Conservation (phyloP, 345 rosid species). For the Dipteronia dyeriana region DNA sequence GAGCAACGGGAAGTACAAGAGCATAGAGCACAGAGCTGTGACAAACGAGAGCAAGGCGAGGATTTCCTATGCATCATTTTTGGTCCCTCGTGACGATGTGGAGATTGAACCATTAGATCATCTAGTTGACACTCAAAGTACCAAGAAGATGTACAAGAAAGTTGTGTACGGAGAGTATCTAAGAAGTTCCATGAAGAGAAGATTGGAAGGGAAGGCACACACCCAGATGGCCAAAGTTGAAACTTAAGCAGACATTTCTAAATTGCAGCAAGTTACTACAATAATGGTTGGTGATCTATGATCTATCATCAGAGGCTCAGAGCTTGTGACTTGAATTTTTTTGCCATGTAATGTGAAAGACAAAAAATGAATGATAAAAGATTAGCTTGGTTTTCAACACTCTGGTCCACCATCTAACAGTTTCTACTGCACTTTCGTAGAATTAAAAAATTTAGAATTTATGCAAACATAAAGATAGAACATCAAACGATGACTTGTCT, state of each 20-base stretch:
- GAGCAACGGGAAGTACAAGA: slow-evolving; percentile 31
- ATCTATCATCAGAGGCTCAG: not conserved
- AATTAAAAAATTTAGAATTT: not conserved
- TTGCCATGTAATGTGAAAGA: not conserved
- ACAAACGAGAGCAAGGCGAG: slow-evolving; percentile 21
- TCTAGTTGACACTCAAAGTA: not conserved
- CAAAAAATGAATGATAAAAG: not conserved
- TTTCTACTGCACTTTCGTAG: no score
- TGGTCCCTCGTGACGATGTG: slow-evolving; percentile 17
- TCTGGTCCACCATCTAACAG: not conserved
- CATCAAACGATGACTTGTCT: not conserved
- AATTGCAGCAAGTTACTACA: not conserved
- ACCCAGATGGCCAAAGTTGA: slow-evolving; percentile 15
- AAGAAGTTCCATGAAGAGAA: slow-evolving; percentile 24
- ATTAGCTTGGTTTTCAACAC: not conserved
- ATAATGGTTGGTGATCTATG: not conserved
- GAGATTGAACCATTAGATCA: slow-evolving; percentile 33
- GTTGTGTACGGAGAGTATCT: slow-evolving; percentile 24
- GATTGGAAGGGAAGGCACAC: slow-evolving; percentile 28
- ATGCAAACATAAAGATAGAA: not conserved
- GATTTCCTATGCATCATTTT: slow-evolving; percentile 31
- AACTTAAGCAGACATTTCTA: not conserved
- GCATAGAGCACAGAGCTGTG: slow-evolving; percentile 30
- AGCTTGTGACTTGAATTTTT: no score
- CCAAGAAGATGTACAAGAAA: slow-evolving; percentile 18